Base-by-base conservation (phyloP, 495 filamentous ascomycete genomes). In the Penicillium tannophilum region DNA sequence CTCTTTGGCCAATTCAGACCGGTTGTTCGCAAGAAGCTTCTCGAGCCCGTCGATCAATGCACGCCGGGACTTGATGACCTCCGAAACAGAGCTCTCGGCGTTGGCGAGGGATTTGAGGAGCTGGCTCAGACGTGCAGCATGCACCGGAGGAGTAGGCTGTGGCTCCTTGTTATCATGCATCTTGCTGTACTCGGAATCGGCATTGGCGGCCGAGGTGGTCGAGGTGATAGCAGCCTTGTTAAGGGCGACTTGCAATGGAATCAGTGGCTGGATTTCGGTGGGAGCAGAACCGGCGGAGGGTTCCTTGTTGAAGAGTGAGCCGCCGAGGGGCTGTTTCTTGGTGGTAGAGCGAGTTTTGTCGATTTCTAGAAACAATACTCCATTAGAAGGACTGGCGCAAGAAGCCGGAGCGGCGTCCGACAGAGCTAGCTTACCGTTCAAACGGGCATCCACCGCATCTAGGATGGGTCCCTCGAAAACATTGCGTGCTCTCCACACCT, bases 81-180 rank as follows among this genome's bases (percentile, higher is more conserved):
- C 91, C 4, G 90, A 88, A 1, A 98, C 90, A 0, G 93, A 93
- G 43, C 86, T 89, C 73, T 98, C 92, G n/a, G 94, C 94, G 55
- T 84, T 91, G 35, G 92, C 91, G 16, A 99, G 83, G 3, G 84
- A 86, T 75, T 94, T 96, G 50, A 98, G 80, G 8, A 99, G 78
- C 4, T 90, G 86, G 60, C 87, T 91, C 19, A 98, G 87, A 16
- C 92, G 88, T 28, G 95, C 95, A 2, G 94, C 94, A 68, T 95
- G 89, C 10, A 98, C 92, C 2, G 94, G 92, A 9, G 92, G 86
- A 0, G 90, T 83, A 6, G 93, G 91, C 7, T 84, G 67, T 3
- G 82, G 76, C 7, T 80, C 81, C 41, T 77, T 74, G 3, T 90
- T 82, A 58, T 93, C 90, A 35, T 86, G 84, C 64, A 94, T 77